These are phyloP conservation scores for Boletus tomentosulus DNA, from an alignment of 768 basidiomycete species.

Conservation along the genomic window DNA sequence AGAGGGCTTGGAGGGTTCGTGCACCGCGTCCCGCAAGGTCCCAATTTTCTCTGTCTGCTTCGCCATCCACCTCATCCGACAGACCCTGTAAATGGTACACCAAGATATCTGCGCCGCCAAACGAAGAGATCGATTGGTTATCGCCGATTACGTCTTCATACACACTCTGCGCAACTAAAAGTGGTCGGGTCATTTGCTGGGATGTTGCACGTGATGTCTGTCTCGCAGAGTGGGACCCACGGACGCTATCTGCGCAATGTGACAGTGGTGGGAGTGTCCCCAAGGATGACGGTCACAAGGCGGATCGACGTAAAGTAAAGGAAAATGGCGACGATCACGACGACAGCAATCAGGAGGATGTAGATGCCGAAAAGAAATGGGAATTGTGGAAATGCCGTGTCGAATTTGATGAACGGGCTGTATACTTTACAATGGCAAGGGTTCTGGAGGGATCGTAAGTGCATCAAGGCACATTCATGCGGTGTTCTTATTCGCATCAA, in stretches of 20 bases:
- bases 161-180: constrained; percentile 73
- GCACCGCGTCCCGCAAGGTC: constrained; percentile 47
- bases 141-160: constrained; percentile 74
- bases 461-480: not conserved
- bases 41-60: constrained; percentile 26
- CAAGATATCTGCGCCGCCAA: constrained; percentile 59
- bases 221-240: constrained; percentile 66
- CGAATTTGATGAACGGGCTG: constrained; percentile 66
- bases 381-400: constrained; percentile 78
- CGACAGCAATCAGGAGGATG: not conserved
- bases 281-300: constrained; percentile 5
- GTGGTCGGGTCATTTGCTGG: constrained; percentile 75
- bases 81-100: constrained; percentile 52
- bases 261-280: not conserved
- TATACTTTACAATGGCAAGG: constrained; percentile 75
- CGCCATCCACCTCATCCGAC: constrained; percentile 26
- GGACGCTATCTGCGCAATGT: constrained; percentile 15
- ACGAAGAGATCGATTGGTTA: constrained; percentile 72
- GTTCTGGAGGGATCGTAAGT: constrained; percentile 49
- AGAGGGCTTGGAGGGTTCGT: constrained; percentile 57
- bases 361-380: constrained; percentile 42
- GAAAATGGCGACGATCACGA: constrained; percentile 13
- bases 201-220: constrained; percentile 59
- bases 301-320: constrained; percentile 7
- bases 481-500: constrained; percentile 3